Evolutionary conservation across 2,329 filamentous ascomycete species (phyloP).

Genomic region (Neoascochyta sp.): DNA sequence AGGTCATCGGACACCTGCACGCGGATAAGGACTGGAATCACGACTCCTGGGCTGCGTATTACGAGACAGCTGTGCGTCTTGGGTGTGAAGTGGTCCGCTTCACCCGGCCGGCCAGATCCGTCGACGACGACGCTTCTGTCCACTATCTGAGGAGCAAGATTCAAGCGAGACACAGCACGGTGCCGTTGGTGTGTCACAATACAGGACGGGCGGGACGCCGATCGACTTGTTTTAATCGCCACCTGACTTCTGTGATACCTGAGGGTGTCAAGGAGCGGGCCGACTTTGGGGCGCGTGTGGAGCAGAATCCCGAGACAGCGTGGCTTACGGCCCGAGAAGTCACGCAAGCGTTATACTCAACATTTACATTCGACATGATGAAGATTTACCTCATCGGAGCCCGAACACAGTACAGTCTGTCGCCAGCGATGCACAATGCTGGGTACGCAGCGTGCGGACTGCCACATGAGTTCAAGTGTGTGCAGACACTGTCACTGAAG

Average conservation of each 20-base stretch:
- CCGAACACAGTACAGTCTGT: constrained; percentile 68
- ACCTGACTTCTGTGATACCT: constrained; percentile 60
- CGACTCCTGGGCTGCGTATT: constrained; percentile 53
- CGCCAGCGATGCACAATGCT: constrained; percentile 73
- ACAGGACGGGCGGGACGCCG: constrained; percentile 59
- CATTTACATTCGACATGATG: constrained; percentile 65
- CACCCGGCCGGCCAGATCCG: constrained; percentile 53
- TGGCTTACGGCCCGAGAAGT: constrained; percentile 60
- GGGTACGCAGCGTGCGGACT: constrained; percentile 65
- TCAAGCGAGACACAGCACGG: constrained; percentile 41
- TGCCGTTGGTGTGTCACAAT: constrained; percentile 63
- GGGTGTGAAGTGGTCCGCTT: constrained; percentile 63
- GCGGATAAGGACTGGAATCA: constrained; percentile 55
- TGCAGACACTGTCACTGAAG: constrained; percentile 60
- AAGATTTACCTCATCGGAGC: constrained; percentile 72
- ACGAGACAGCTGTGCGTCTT: constrained; percentile 54
- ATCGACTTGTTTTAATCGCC: constrained; percentile 64
- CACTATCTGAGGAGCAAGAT: constrained; percentile 54
- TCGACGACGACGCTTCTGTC: constrained; percentile 63
- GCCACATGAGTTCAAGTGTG: constrained; percentile 63
- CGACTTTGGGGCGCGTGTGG: constrained; percentile 37
- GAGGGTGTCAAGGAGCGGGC: constrained; percentile 40
- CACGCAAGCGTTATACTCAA: constrained; percentile 62
- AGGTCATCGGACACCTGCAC: constrained; percentile 58
- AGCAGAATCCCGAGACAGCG: constrained; percentile 41